Evolutionary conservation across 129 eudicot species (phyloP), one percentile per base, ranked within the genome.

Genomic region (Flaveria robusta): DNA sequence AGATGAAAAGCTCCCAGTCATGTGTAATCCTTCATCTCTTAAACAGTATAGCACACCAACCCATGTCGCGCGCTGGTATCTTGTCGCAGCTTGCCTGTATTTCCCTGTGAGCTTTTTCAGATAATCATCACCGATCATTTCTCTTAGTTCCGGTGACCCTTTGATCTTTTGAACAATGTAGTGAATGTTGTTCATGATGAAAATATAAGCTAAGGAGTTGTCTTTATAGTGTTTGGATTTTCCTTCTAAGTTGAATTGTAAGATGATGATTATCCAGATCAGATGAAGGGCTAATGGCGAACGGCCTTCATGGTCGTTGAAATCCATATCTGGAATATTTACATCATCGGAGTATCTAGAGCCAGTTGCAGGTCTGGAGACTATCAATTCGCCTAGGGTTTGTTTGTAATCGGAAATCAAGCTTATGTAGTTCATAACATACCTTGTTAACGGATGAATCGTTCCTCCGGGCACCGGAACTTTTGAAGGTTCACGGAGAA

Each of bases 401-500:
- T 86, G 86, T 81, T 86, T 87, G 50, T 93, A 90, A 69, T 87
- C 92, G 2, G 91, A 84, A 22, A 90, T 90, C 74, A 86, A 79
- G 71, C 85, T 89, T n/a, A 90, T 85, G 45, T 93, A 93, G 79
- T 90, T 90, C 97, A 93, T 93, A 75, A 93, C 98, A 80, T 90
- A 90, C 74, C 97, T 82, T 8, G 95, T 93, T 71, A 93, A 72
- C 3, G 98, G 97, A 76, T 93, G 97, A 39, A 93, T 83, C 0
- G 95, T 86, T 8, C 98, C 98, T n/a, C 96, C 98, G 2, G 92
- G 97, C 14, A 93, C 96, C 18, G 92, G 88, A 72, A 83, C 74
- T 43, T 47, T 87, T 0, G 96, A 86, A 0, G 97, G 87, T 58
- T 93, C 98, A 0, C 88, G 71, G 7, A 86, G 84, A 26, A 93